These are phyloP conservation scores for Sarcodon aspratus DNA, from an alignment of 768 basidiomycete species.

Conservation along the genomic window DNA sequence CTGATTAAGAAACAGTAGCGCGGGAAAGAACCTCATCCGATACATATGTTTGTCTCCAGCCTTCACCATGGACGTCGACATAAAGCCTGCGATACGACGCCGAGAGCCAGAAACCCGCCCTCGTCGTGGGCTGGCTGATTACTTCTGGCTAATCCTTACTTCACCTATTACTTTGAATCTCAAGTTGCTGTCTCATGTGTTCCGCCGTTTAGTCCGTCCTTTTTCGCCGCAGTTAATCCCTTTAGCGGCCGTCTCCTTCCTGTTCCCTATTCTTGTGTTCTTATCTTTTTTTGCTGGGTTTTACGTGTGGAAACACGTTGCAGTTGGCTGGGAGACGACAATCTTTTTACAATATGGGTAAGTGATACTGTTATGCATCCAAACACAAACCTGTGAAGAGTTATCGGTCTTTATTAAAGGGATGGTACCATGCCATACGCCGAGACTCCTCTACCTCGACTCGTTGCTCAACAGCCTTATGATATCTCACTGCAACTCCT, in stretches of 20 bases:
- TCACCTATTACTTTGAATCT: constrained; percentile 5
- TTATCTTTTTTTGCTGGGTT: constrained; percentile 60
- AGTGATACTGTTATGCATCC: constrained; percentile 10
- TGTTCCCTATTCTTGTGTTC: constrained; percentile 51
- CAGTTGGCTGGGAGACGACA: constrained; percentile 58
- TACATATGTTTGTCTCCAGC: no score
- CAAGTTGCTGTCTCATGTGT: constrained; percentile 9
- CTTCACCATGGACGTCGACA: no score
- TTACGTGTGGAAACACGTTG: constrained; percentile 63
- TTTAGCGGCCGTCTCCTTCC: constrained; percentile 42
- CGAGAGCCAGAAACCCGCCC: no score
- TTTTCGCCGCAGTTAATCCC: constrained; percentile 59
- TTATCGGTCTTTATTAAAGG: constrained; percentile 22
- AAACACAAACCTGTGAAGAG: not conserved
- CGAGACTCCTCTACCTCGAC: constrained; percentile 32
- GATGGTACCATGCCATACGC: constrained; percentile 60
- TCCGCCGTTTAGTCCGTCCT: constrained; percentile 29
- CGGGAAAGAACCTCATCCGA: no score
- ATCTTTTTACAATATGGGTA: constrained; percentile 78
- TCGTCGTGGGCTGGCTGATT: no score
- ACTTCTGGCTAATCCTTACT: no score
- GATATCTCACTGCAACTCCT: constrained; percentile 57
- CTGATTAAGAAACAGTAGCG: not conserved
- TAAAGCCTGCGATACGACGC: no score
- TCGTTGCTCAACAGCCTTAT: constrained; percentile 59